Percentiles rank a stretch among this genome's conserved stretches.
Evolutionary conservation across 306 rosid species (phyloP).

Genomic region (Begonia fuchsioides): DNA sequence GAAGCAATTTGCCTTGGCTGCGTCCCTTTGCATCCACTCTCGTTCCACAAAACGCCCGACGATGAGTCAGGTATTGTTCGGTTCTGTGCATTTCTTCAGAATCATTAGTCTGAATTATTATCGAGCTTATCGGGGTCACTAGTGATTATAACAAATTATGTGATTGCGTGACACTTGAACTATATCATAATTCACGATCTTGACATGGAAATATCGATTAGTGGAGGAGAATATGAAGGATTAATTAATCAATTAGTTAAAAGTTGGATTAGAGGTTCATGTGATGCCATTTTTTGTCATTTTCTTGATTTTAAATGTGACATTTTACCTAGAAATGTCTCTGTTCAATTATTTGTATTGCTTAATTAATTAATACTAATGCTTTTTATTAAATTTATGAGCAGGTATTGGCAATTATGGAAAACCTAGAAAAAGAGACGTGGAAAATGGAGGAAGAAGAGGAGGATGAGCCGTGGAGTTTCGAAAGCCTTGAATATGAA

Average conservation of each 20-base stretch:
- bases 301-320: too few species aligned
- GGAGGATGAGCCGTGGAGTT: conserved; percentile 78
- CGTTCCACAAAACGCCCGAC: conserved; percentile 74
- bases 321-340: too few species aligned
- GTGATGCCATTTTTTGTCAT: too few species aligned
- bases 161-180: too few species aligned
- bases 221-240: too few species aligned
- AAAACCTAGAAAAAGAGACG: conserved; percentile 38
- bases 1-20: conserved; percentile 59
- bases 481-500: conserved; percentile 80
- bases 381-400: neutral
- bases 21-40: conserved; percentile 69
- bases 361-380: neutral
- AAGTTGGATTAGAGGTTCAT: too few species aligned
- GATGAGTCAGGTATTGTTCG: conserved; percentile 54
- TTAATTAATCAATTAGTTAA: too few species aligned
- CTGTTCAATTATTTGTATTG: neutral
- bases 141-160: too few species aligned
- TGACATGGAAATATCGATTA: too few species aligned
- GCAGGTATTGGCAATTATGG: conserved; percentile 75
- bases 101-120: too few species aligned
- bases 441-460: conserved; percentile 88
- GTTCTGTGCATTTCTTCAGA: neutral
- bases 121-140: too few species aligned
- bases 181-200: too few species aligned